Evolutionary conservation across 73 alveolate genomes (phyloP), one percentile per base, ranked within the genome.

Genomic region (Breviolum minutum): DNA sequence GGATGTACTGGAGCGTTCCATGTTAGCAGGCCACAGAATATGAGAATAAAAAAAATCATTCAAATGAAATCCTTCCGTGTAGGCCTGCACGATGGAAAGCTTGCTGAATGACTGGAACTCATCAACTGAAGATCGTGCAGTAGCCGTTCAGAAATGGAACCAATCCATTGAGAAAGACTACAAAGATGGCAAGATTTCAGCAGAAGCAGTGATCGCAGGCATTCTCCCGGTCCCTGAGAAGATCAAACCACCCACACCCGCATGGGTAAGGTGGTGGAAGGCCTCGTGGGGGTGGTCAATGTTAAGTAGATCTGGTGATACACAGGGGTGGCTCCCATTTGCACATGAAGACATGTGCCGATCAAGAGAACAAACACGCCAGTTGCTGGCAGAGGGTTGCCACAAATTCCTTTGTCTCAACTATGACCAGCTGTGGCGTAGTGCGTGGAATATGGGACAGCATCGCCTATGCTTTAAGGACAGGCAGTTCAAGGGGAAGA

Each of bases 81-180:
- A 17, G 20, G 9, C 54, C 63, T 10, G 17, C 63, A 79, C 8
- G 30, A n/a, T 79, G 64, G 66, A 61, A 5, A 27, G 48, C 27
- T 29, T 86, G 29, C 17, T 86, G 32, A 19, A 86, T 17, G 95
- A 86, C 81, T 86, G 95, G 95, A 86, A 86, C 27, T 27, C 12
- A n/a, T 27, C 81, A 14, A 63, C 63, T n/a, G 66, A 5, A 26
- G 81, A 2, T 29, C 81, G 81, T 27, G 22, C 63, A 16, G 11
- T 2, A 7, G 64, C 63, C 9, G 95, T 86, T 11, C 8, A 26
- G 64, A 81, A 86, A 8, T 40, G 48, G 64, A 86, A 86, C 48
- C 40, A 54, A 8, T 5, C 30, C 81, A 16, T 86, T 20, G 60
- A 22, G 54, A 10, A 26, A 32, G 30, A 26, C 7, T 68, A 13